Percentiles rank a stretch among this genome's conserved stretches.
Conservation (phyloP, 352 stramenopile species). For the Phytophthora sp. region DNA sequence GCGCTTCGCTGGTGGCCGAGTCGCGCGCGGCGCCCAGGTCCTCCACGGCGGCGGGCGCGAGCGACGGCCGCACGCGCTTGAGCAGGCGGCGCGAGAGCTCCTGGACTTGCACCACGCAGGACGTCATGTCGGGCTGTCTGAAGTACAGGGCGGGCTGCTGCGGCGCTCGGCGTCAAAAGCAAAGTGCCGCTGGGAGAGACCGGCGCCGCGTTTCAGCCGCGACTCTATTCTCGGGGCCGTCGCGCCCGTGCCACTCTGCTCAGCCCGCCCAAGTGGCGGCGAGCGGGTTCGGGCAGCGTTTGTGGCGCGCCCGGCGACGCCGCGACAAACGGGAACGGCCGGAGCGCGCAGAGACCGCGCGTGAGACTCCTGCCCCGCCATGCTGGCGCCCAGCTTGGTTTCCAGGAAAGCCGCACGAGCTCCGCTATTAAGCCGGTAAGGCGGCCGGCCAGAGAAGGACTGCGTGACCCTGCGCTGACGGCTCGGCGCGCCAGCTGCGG, state of each 20-base stretch:
- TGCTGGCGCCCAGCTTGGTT: slow-evolving; percentile 30
- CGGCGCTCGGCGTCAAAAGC: slow-evolving; percentile 31
- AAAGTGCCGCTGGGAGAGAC: slow-evolving; percentile 33
- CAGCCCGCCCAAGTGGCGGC: slow-evolving; percentile 20
- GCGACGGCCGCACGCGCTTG: slow-evolving; percentile 51
- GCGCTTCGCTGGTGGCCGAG: slow-evolving; percentile 45
- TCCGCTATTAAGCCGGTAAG: slow-evolving; percentile 2
- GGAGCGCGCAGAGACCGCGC: slow-evolving; percentile 23
- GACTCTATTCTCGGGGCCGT: slow-evolving; percentile 20
- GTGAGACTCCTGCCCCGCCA: slow-evolving; percentile 2
- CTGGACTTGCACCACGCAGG: slow-evolving; percentile 52
- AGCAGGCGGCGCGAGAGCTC: slow-evolving; percentile 42
- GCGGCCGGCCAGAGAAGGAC: neutral
- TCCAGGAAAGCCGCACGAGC: slow-evolving; percentile 26
- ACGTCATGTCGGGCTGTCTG: slow-evolving; percentile 39
- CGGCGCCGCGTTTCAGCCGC: slow-evolving; percentile 8
- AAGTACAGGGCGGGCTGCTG: slow-evolving; percentile 1
- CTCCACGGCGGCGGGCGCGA: slow-evolving; percentile 22
- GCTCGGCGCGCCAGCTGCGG: slow-evolving; percentile 21
- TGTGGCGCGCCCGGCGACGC: slow-evolving; percentile 23
- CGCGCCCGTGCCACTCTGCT: slow-evolving; percentile 22
- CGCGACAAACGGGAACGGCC: slow-evolving; percentile 40
- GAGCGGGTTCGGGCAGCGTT: slow-evolving; percentile 33
- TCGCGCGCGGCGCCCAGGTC: slow-evolving; percentile 18
- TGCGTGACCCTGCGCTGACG: slow-evolving; percentile 14